phyloP scores from a whole-genome alignment of 2,329 filamentous ascomycete genomes.

The Leptographium flavum region DNA sequence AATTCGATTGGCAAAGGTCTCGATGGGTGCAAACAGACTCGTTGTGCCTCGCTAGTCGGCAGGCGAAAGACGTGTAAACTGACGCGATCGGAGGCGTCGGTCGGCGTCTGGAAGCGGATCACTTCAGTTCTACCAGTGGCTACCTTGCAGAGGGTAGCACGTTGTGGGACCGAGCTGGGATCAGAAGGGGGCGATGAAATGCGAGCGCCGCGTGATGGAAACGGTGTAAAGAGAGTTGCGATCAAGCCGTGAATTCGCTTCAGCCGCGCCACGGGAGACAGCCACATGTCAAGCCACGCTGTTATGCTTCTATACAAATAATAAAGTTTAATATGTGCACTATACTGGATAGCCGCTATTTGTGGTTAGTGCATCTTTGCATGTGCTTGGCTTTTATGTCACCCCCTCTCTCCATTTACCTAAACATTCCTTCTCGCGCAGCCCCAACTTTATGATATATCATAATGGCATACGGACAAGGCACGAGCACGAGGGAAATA shows the following conservation, averaged over 20 bases:
- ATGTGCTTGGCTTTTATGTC: too few relatives aligned
- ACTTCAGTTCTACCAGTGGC: not conserved
- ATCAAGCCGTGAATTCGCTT: not conserved
- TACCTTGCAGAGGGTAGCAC: not conserved
- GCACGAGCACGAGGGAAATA: not conserved
- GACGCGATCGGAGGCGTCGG: not conserved
- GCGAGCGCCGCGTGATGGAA: not conserved
- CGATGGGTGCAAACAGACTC: not conserved
- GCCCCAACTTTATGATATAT: conserved; percentile 10
- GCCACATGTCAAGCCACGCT: too few relatives aligned
- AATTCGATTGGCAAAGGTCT: not conserved
- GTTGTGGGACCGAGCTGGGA: not conserved
- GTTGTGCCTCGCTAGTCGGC: too few relatives aligned
- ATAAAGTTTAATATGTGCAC: not conserved
- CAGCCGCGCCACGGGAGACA: not conserved
- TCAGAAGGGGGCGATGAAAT: not conserved
- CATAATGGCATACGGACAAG: not conserved
- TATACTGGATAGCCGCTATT: too few relatives aligned
- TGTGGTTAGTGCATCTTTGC: too few relatives aligned
- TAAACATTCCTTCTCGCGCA: not conserved
- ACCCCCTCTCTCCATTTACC: too few relatives aligned
- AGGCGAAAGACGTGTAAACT: too few relatives aligned
- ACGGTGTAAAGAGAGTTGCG: not conserved
- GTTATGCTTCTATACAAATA: not conserved
- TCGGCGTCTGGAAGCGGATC: not conserved